Conservation (phyloP, 2,329 filamentous ascomycete species). For the Ophiosphaerella korrae region DNA sequence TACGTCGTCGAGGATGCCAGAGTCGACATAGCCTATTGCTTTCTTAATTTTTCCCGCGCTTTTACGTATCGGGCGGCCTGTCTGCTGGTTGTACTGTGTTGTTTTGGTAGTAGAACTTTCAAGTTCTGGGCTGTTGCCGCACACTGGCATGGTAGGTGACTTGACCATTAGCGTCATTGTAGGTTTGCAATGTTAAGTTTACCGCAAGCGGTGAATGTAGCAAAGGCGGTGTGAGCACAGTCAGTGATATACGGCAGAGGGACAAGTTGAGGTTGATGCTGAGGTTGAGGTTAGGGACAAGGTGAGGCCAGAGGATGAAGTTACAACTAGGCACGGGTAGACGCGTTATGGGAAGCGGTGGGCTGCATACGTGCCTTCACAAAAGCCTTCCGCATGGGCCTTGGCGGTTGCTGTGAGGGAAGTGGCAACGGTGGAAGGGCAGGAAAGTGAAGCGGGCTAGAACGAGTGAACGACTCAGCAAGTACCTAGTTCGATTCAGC, state of each 20-base stretch:
- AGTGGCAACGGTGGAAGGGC: constrained; percentile 1
- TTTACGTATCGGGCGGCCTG: constrained; percentile 52
- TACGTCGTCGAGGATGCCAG: constrained; percentile 40
- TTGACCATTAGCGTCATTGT: constrained; percentile 11
- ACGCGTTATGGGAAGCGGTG: not conserved
- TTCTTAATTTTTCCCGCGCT: constrained; percentile 44
- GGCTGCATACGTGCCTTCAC: constrained; percentile 7
- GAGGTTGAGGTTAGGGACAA: constrained; percentile 1
- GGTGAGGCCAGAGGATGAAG: not conserved
- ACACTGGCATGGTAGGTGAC: constrained; percentile 1
- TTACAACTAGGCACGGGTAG: not conserved
- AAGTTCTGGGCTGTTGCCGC: constrained; percentile 36
- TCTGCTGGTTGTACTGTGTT: constrained; percentile 46
- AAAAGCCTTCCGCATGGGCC: constrained; percentile 1
- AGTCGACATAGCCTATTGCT: constrained; percentile 49
- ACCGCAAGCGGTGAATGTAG: constrained; percentile 6
- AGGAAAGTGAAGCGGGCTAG: not conserved
- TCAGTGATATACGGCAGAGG: not conserved
- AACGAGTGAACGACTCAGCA: not conserved
- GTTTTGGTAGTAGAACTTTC: constrained; percentile 27
- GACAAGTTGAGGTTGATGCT: constrained; percentile 10
- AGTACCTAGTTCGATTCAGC: constrained; percentile 2
- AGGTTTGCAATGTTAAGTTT: not conserved
- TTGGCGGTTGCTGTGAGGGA: constrained; percentile 11
- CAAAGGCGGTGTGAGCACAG: not conserved